phyloP scores from a whole-genome alignment of 306 rosid genomes.

The Trichosanthes cucumerina region DNA sequence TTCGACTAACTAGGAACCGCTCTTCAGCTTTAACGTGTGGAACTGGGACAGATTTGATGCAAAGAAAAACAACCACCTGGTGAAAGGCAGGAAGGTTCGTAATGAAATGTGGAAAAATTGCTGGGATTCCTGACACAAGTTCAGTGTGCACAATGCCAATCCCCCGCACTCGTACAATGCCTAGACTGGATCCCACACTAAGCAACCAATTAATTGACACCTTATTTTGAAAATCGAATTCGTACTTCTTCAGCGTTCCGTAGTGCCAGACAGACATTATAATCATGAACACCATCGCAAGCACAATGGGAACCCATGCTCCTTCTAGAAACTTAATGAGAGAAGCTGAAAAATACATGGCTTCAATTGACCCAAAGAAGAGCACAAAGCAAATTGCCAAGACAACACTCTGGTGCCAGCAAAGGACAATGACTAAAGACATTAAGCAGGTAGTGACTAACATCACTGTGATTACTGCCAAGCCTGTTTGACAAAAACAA shows the following conservation, averaged over 20 bases:
- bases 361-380: slow-evolving; percentile 11
- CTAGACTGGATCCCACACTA: slow-evolving; percentile 10
- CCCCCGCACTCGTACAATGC: slow-evolving; percentile 8
- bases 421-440: slow-evolving; percentile 12
- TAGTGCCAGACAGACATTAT: slow-evolving; percentile 13
- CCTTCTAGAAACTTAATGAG: slow-evolving; percentile 11
- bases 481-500: slow-evolving; percentile 1
- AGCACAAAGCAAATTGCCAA: slow-evolving; percentile 6
- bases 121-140: slow-evolving; percentile 9
- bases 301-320: slow-evolving; percentile 13
- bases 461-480: slow-evolving; percentile 16
- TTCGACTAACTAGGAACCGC: slow-evolving; percentile 5
- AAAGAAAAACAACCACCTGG: slow-evolving; percentile 10
- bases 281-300: background rate
- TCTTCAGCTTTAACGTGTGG: slow-evolving; percentile 8
- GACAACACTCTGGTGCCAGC: slow-evolving; percentile 8
- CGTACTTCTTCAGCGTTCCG: slow-evolving; percentile 9
- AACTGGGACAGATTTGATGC: slow-evolving; percentile 9
- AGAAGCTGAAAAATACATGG: slow-evolving; percentile 12
- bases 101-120: slow-evolving; percentile 3
- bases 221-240: slow-evolving; percentile 11
- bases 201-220: slow-evolving; percentile 11
- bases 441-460: slow-evolving; percentile 12
- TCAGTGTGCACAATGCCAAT: slow-evolving; percentile 13
- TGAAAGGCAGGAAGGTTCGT: slow-evolving; percentile 13